phyloP scores from a whole-genome alignment of 306 rosid species.

The Mucuna pruriens region DNA sequence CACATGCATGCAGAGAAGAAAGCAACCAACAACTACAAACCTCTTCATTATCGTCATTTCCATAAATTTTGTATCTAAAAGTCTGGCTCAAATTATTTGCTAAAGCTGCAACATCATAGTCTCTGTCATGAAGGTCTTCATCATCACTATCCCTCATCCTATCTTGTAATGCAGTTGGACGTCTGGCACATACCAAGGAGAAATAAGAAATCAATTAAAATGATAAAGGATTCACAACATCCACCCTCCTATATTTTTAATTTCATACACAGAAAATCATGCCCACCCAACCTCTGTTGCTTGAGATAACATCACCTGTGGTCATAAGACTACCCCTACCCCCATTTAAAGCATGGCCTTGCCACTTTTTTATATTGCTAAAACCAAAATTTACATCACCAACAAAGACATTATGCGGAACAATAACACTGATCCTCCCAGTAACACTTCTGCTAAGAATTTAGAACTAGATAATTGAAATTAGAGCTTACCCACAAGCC shows the following conservation, averaged over 20 bases:
- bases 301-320: background rate
- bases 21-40: slow-evolving; percentile 45
- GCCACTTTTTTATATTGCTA: background rate
- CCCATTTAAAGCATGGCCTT: background rate
- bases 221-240: slow-evolving; percentile 13
- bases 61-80: slow-evolving; percentile 83
- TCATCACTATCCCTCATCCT: slow-evolving; percentile 97
- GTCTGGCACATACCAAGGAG: slow-evolving; percentile 57
- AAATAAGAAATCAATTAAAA: slow-evolving; percentile 6
- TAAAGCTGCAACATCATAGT: slow-evolving; percentile 87
- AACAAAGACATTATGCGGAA: background rate
- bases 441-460: slow-evolving; percentile 16
- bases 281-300: slow-evolving; percentile 14
- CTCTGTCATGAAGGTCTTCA: slow-evolving; percentile 88
- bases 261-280: slow-evolving; percentile 9
- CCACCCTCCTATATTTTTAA: slow-evolving; percentile 20
- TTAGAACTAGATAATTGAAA: slow-evolving; percentile 19
- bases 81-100: slow-evolving; percentile 94
- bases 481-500: slow-evolving; percentile 91
- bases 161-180: slow-evolving; percentile 95
- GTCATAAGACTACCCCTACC: background rate
- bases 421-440: background rate
- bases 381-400: background rate
- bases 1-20: background rate
- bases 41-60: slow-evolving; percentile 90